Conservation (phyloP, 169 alveolate genomes). For the Nephromyces sp. region DNA sequence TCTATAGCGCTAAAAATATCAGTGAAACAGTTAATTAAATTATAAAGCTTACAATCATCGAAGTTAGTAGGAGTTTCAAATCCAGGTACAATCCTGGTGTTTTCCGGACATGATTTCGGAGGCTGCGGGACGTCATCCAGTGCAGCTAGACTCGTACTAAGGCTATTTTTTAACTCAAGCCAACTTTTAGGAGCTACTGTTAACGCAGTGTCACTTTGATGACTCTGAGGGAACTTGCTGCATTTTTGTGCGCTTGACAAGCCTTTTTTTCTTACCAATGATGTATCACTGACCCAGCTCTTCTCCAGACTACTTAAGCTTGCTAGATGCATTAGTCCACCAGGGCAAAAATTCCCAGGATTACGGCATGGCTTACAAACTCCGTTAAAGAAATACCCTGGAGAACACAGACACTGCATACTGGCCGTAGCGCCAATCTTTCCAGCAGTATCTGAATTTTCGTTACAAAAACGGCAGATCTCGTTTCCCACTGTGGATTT, state of each 20-base stretch:
- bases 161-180: conserved; percentile 18
- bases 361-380: conserved; percentile 57
- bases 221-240: conserved; percentile 7
- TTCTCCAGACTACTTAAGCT: no score
- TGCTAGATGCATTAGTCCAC: conserved; percentile 47
- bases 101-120: conserved; percentile 49
- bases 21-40: no score
- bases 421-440: conserved; percentile 40
- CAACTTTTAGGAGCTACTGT: conserved; percentile 5
- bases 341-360: conserved; percentile 54
- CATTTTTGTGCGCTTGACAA: conserved; percentile 2
- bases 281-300: background rate
- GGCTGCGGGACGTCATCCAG: no score
- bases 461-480: conserved; percentile 52
- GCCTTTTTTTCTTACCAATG: background rate
- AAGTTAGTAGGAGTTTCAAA: conserved; percentile 55
- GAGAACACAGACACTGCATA: conserved; percentile 49
- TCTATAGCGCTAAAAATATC: no score
- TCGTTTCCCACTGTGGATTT: conserved; percentile 55
- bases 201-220: no score
- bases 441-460: conserved; percentile 55
- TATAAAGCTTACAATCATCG: conserved; percentile 60
- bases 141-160: background rate
- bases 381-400: conserved; percentile 56
- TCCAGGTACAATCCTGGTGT: conserved; percentile 64